Base-by-base conservation (phyloP, 768 basidiomycete species). In the Dacryopinax spathularia region DNA sequence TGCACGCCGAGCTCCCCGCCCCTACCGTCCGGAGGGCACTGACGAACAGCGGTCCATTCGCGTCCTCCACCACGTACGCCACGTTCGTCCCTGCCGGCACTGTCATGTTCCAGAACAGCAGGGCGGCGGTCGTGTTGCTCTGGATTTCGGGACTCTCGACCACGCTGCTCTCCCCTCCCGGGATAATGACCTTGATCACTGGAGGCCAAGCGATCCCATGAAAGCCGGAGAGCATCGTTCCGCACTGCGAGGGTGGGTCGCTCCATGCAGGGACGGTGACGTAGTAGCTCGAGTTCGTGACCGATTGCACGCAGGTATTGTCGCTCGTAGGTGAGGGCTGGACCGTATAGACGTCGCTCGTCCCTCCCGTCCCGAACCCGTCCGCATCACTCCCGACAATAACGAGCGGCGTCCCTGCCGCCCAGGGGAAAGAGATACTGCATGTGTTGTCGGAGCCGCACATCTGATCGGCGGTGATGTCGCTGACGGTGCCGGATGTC, bases 31-130 rank as follows among this genome's bases (percentile, higher is more conserved):
- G 48, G 10, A 56, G 48, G 9, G 25, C 10, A 20, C 13, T 15
- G 25, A 56, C 48, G 29, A 56, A 56, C 6, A 56, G 48, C 5
- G 48, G 48, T 3, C 48, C 48, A 29, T 56, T 56, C 13, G 48
- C 48, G 48, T 56, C 48, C 29, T 56, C 48, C 13, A 56, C 48
- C 13, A 56, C 48, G 29, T 56, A 56, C 5, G 29, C 48, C 5
- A 56, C 48, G 48, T 56, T 56, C 25, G 48, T 56, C 48, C 48
- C 48, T 20, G 48, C 48, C 5, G 48, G 48, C 48, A 56, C 48
- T 9, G 48, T 56, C 48, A 56, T 56, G 48, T 56, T 56, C 48
- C 48, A 56, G 48, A 56, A 56, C 5, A 56, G 48, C 48, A 56
- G 48, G 2, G 48, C 48, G 29, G 48, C 48, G 48, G 48, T 56